phyloP scores from a whole-genome alignment of 2,329 filamentous ascomycete species.

The Lasiodiplodia citricola region DNA sequence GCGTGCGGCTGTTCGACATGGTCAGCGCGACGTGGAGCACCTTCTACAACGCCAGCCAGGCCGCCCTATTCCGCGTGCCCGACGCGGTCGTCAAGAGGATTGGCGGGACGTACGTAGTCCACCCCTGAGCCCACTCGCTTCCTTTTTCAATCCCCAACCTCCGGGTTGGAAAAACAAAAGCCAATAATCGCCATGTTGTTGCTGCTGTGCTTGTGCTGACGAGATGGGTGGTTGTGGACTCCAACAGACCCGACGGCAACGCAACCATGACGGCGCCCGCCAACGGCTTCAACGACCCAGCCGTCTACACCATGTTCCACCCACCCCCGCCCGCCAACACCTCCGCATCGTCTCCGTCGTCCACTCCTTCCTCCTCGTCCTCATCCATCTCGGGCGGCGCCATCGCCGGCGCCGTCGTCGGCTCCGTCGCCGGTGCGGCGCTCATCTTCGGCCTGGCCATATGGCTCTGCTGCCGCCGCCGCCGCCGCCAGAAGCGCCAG shows the following conservation, averaged over 20 bases:
- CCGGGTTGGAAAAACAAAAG: background rate
- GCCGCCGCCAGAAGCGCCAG: background rate
- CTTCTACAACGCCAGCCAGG: background rate
- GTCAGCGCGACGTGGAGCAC: slow-evolving; percentile 30
- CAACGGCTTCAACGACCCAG: slow-evolving; percentile 21
- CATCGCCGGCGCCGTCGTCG: slow-evolving; percentile 13
- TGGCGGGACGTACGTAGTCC: slow-evolving; percentile 14
- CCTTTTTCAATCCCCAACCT: background rate
- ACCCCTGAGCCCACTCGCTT: background rate
- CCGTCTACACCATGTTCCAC: slow-evolving; percentile 25
- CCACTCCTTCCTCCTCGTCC: background rate
- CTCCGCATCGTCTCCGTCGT: background rate
- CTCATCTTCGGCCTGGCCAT: background rate
- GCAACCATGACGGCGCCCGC: slow-evolving; percentile 24
- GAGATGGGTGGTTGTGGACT: too few relatives aligned
- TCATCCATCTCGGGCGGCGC: background rate
- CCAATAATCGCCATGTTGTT: too few relatives aligned
- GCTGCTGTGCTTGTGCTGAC: too few relatives aligned
- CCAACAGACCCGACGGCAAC: background rate
- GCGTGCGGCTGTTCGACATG: slow-evolving; percentile 31
- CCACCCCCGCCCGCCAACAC: background rate
- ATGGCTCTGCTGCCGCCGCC: background rate
- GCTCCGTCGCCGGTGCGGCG: background rate
- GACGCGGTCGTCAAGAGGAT: slow-evolving; percentile 10
- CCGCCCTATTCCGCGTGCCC: background rate